Evolutionary conservation across 257 asterid genomes (phyloP).

Genomic region (Ocimum tenuiflorum): DNA sequence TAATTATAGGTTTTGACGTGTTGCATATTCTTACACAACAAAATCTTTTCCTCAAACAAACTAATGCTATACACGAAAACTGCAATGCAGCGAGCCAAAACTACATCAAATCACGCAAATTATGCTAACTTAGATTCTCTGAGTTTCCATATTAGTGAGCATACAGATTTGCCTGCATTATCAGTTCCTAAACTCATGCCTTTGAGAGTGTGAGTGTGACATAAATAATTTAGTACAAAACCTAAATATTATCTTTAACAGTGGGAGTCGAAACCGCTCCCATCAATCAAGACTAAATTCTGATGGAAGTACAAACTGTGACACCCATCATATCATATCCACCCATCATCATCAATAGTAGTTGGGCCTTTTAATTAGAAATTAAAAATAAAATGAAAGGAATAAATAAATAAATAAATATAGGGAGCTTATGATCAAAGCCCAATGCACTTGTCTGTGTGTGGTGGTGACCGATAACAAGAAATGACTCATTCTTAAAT

Average conservation of each 20-base stretch:
- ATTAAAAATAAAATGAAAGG: not conserved
- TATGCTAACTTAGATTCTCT: not conserved
- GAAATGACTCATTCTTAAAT: slow-evolving; percentile 60
- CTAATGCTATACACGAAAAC: not conserved
- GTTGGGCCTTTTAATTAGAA: not conserved
- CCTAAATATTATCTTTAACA: not conserved
- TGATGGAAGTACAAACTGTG: slow-evolving; percentile 8
- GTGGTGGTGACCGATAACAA: slow-evolving; percentile 72
- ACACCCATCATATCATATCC: not conserved
- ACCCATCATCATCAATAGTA: slow-evolving; percentile 4
- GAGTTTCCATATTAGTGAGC: not conserved
- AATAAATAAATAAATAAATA: not conserved
- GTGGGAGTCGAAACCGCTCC: slow-evolving; percentile 9
- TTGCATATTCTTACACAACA: not conserved
- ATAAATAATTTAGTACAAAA: not conserved
- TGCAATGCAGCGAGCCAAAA: not conserved
- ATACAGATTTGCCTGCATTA: not conserved
- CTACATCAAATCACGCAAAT: not conserved
- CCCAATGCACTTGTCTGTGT: not conserved
- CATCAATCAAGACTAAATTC: slow-evolving; percentile 16
- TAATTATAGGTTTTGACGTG: too few relatives aligned
- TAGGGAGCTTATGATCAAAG: slow-evolving; percentile 12
- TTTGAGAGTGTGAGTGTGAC: too few relatives aligned
- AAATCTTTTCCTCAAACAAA: slow-evolving; percentile 10
- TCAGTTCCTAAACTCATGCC: not conserved